Evolutionary conservation across 805 yeast genomes (phyloP).

Genomic region (Candida dajiaensis): DNA sequence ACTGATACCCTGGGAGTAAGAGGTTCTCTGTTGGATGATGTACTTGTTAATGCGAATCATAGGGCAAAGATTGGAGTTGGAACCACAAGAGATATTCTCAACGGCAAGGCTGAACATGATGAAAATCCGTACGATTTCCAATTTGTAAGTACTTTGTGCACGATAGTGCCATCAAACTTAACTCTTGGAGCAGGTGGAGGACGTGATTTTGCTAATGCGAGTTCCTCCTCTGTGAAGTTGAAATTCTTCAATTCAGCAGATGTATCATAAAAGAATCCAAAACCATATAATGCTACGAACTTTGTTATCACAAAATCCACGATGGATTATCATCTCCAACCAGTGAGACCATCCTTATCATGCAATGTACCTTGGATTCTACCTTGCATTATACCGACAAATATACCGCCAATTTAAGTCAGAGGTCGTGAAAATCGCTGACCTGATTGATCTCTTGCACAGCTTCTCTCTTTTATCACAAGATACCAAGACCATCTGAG

Average conservation of each 20-base stretch:
- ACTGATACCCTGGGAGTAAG: constrained; percentile 46
- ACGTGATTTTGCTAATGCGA: constrained; percentile 8
- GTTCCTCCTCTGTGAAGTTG: constrained; percentile 6
- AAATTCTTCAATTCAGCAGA: constrained; percentile 15
- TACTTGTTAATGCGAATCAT: constrained; percentile 37
- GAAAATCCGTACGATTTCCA: constrained; percentile 56
- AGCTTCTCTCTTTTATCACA: constrained; percentile 40
- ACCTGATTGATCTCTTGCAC: constrained; percentile 38
- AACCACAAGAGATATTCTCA: constrained; percentile 38
- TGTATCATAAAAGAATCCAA: constrained; percentile 40
- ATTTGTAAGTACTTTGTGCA: constrained; percentile 39
- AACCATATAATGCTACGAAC: constrained; percentile 32
- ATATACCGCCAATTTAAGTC: constrained; percentile 41
- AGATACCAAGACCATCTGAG: constrained; percentile 27
- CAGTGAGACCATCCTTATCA: constrained; percentile 35
- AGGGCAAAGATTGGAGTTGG: constrained; percentile 41
- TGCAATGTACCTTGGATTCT: constrained; percentile 34
- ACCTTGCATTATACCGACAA: constrained; percentile 46
- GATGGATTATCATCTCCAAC: constrained; percentile 44
- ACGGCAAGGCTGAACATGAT: constrained; percentile 45
- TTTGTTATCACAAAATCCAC: constrained; percentile 28
- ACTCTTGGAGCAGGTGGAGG: neutral
- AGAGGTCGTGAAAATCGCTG: constrained; percentile 37
- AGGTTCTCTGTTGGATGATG: constrained; percentile 38
- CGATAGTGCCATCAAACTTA: constrained; percentile 1